Evolutionary conservation across 1,284 basidiomycete species (phyloP).

Genomic region (Sanghuangporus sanghuang): DNA sequence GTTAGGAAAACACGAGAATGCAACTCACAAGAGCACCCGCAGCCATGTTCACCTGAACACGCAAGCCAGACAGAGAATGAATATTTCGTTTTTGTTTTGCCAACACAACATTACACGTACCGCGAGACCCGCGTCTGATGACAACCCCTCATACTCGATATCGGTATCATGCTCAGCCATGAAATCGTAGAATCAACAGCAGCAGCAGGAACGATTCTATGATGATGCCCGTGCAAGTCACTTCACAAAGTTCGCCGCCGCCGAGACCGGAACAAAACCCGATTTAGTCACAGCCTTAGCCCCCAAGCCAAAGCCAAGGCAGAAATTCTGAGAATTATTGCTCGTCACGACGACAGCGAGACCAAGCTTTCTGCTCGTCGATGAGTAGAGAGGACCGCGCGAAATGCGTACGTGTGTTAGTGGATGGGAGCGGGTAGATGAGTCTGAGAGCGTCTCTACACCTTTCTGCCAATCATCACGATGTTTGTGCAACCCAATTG

Average conservation of each 20-base stretch:
- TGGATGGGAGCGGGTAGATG: not conserved
- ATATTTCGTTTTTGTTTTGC: too few relatives aligned
- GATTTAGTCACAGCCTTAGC: not conserved
- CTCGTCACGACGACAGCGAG: not conserved
- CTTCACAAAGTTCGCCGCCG: not conserved
- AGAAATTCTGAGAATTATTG: not conserved
- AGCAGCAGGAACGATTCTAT: not conserved
- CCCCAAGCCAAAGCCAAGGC: not conserved
- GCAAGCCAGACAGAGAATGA: not conserved
- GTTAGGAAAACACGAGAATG: slow-evolving; percentile 14
- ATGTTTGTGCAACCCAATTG: slow-evolving; percentile 2
- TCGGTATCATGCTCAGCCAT: slow-evolving; percentile 38
- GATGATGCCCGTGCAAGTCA: slow-evolving; percentile 11
- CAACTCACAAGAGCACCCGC: slow-evolving; percentile 87
- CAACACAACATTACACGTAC: slow-evolving; percentile 36
- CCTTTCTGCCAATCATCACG: not conserved
- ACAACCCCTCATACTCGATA: slow-evolving; percentile 72
- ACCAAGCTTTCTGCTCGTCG: not conserved
- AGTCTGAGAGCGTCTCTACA: not conserved
- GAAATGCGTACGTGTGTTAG: not conserved
- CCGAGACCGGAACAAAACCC: not conserved
- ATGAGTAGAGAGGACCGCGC: not conserved
- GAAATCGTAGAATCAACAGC: not conserved
- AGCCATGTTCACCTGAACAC: slow-evolving; percentile 86
- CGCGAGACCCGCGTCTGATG: slow-evolving; percentile 68